A percentile compares a stretch with the other conserved stretches of the same genome.
Conservation (phyloP, 148 eudicot species). For the Nyssa sinensis region DNA sequence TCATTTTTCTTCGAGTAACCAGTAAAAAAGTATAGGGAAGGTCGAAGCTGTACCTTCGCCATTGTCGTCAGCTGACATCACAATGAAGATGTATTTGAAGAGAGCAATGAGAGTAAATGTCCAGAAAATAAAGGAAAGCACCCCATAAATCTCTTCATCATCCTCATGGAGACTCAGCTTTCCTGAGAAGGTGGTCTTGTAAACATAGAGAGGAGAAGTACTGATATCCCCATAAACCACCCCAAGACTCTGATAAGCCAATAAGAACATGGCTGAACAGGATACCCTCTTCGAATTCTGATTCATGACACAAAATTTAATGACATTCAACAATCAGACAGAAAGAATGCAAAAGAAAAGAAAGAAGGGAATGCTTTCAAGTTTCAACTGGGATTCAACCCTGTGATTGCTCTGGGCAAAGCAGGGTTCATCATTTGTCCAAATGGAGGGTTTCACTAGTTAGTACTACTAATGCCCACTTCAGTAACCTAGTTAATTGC, state of each 20-base stretch:
- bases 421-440: neutral
- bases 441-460: neutral
- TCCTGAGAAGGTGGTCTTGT: conserved; percentile 59
- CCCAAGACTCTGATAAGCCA: conserved; percentile 77
- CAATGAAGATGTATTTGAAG: conserved; percentile 46
- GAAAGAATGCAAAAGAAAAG: neutral
- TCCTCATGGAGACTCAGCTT: conserved; percentile 51
- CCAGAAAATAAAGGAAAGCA: conserved; percentile 66
- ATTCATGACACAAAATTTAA: conserved; percentile 11
- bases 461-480: neutral
- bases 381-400: neutral
- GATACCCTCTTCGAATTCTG: conserved; percentile 43
- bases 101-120: conserved; percentile 57
- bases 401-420: neutral
- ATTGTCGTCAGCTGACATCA: conserved; percentile 59
- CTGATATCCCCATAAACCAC: conserved; percentile 74
- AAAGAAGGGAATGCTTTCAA: neutral
- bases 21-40: neutral
- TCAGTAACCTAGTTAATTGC: neutral
- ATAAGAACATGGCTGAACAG: conserved; percentile 43
- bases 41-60: conserved; percentile 50
- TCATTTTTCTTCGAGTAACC: neutral
- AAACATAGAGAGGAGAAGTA: conserved; percentile 70
- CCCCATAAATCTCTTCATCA: conserved; percentile 64
- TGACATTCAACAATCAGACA: neutral